Conservation (phyloP, 2,329 filamentous ascomycete genomes). For the Atkinsonella texensis region DNA sequence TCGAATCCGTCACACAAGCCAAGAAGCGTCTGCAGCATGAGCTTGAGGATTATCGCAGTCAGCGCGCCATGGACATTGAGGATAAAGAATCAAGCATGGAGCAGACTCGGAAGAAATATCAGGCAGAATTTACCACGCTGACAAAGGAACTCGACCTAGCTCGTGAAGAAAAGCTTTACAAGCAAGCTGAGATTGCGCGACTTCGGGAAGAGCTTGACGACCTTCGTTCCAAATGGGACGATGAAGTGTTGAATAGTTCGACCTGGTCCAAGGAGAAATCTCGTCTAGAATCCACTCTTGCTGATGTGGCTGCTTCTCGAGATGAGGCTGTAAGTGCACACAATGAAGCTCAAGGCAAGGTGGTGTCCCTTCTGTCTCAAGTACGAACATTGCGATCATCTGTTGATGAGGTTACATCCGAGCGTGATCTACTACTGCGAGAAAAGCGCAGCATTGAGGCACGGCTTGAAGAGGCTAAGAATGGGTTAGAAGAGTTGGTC, state of each 20-base stretch:
- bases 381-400: conserved; percentile 73
- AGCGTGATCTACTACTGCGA: conserved; percentile 71
- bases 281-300: conserved; percentile 76
- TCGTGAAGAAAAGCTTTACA: conserved; percentile 76
- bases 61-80: conserved; percentile 90
- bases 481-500: conserved; percentile 76
- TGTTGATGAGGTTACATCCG: conserved; percentile 74
- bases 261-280: conserved; percentile 98
- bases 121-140: conserved; percentile 77
- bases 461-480: conserved; percentile 74
- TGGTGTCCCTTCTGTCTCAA: conserved; percentile 81
- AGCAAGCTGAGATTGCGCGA: conserved; percentile 73
- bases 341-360: conserved; percentile 87
- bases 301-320: conserved; percentile 79
- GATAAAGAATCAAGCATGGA: conserved; percentile 95
- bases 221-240: conserved; percentile 91
- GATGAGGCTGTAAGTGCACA: conserved; percentile 90
- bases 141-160: conserved; percentile 90
- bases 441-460: conserved; percentile 87
- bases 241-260: conserved; percentile 93
- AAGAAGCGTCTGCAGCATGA: conserved; percentile 95
- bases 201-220: conserved; percentile 95
- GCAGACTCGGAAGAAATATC: conserved; percentile 95
- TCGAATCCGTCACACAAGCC: conserved; percentile 72
- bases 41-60: conserved; percentile 91